phyloP scores from a whole-genome alignment of 306 rosid species.

The Medicago lupulina region DNA sequence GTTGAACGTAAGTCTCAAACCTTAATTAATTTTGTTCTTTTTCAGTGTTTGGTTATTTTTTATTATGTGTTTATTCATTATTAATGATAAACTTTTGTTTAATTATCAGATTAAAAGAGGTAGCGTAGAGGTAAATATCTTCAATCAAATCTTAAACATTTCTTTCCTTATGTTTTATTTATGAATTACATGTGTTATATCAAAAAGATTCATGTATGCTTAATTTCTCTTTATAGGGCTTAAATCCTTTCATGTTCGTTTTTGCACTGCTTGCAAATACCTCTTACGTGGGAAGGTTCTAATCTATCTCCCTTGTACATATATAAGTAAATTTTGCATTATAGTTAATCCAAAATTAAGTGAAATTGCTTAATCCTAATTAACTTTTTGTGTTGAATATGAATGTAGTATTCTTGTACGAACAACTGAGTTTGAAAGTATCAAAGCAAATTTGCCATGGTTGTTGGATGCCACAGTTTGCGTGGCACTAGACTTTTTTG shows the following conservation, averaged over 20 bases:
- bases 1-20: conserved; percentile 63
- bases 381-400: neutral
- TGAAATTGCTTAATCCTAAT: neutral
- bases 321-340: neutral
- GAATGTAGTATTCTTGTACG: conserved; percentile 76
- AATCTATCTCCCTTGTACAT: neutral
- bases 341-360: neutral
- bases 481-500: conserved; percentile 83
- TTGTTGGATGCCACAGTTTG: conserved; percentile 83
- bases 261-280: conserved; percentile 82
- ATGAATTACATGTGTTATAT: neutral
- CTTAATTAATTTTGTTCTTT: neutral
- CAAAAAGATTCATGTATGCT: neutral
- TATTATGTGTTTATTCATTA: neutral
- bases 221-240: conserved; percentile 53
- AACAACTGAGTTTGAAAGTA: conserved; percentile 63
- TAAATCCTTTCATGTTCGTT: conserved; percentile 90
- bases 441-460: conserved; percentile 91
- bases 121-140: conserved; percentile 73
- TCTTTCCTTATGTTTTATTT: neutral
- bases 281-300: conserved; percentile 75
- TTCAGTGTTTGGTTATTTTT: neutral
- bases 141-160: neutral
- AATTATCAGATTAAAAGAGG: conserved; percentile 80
- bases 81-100: conserved; percentile 32